Base-by-base conservation (phyloP, 2,329 filamentous ascomycete genomes). In the Curvularia lunata region DNA sequence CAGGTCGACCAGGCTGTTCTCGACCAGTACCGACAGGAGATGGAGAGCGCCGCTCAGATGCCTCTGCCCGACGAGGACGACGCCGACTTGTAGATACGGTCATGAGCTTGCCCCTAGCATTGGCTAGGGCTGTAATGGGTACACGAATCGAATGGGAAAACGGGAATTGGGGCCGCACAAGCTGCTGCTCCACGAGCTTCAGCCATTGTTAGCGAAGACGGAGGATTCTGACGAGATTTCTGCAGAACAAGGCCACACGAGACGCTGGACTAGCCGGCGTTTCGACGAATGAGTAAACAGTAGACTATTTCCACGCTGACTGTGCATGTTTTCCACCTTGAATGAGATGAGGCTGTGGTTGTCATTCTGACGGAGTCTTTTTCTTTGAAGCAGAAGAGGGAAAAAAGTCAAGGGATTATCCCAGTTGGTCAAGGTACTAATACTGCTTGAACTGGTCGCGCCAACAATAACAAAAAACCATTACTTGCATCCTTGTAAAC, bases 51-150 rank as follows among this genome's bases (percentile, higher is more conserved):
- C 64, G 87, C 90, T 64, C 72, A 84, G 65, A 87, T 90, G 87
- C 92, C 95, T 74, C 91, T 99, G 73, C 95, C 95, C 68, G 93
- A 92, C 76, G 95, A 98, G 86, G 91, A 96, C 68, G 94, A 97
- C 71, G 88, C 91, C 67, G 81, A 83, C 70, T 80, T 83, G 78
- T 83, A 83, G 73, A 79, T 75, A 72, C 42, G 61, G 61, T 65
- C 61, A 66, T 61, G 52, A 62, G 61, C 58, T 63, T 57, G 60
- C 61, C 62, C 64, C 67, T 64, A 50, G 61, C 46, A 23, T 50
- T 25, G 51, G 51, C 51, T 49, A 50, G 63, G 63, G 59, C 67
- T 63, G 54, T 67, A 67, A 71, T 69, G 69, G 66, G 66, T 63
- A 62, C 59, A 71, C 64, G 69, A 69, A 72, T 62, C 59, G 64